These are phyloP conservation scores for Phytophthora palmivora DNA, from an alignment of 352 stramenopile genomes.

Conservation along the genomic window DNA sequence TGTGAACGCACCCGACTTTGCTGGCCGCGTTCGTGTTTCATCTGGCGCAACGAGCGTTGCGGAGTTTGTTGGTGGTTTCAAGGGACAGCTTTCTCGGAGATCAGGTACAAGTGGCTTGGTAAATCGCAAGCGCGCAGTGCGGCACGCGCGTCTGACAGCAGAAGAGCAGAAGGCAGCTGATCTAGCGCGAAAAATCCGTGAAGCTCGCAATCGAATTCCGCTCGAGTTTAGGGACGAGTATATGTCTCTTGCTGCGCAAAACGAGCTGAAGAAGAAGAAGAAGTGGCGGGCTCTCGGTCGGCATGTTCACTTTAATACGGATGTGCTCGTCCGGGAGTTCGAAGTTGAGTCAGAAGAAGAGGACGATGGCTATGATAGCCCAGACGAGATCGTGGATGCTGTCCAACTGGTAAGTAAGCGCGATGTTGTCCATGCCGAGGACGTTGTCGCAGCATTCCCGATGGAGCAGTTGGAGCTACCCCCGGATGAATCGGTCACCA, in stretches of 20 bases:
- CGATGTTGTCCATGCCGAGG: conserved; percentile 44
- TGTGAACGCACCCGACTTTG: conserved; percentile 30
- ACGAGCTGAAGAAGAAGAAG: conserved; percentile 44
- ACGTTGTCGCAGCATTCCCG: conserved; percentile 35
- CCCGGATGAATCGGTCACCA: conserved; percentile 7
- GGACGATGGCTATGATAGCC: conserved; percentile 43
- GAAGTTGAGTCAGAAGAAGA: conserved; percentile 67
- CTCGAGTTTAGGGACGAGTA: conserved; percentile 63
- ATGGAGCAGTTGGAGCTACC: conserved; percentile 40
- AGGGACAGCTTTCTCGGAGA: conserved; percentile 54
- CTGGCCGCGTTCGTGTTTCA: conserved; percentile 47
- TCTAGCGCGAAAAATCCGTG: conserved; percentile 54
- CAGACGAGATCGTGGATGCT: conserved; percentile 54
- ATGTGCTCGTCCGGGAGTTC: conserved; percentile 58
- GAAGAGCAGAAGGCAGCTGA: conserved; percentile 50
- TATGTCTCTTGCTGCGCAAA: conserved; percentile 35
- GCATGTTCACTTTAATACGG: conserved; percentile 54
- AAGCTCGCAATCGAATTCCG: conserved; percentile 60
- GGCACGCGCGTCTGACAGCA: conserved; percentile 50
- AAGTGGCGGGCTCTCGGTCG: conserved; percentile 39
- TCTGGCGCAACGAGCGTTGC: conserved; percentile 55
- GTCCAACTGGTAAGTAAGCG: conserved; percentile 47
- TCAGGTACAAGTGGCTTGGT: conserved; percentile 46
- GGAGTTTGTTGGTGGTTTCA: conserved; percentile 76
- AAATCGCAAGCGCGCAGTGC: conserved; percentile 52